phyloP scores from a whole-genome alignment of 2,329 filamentous ascomycete species.

The Boeremia exigua region DNA sequence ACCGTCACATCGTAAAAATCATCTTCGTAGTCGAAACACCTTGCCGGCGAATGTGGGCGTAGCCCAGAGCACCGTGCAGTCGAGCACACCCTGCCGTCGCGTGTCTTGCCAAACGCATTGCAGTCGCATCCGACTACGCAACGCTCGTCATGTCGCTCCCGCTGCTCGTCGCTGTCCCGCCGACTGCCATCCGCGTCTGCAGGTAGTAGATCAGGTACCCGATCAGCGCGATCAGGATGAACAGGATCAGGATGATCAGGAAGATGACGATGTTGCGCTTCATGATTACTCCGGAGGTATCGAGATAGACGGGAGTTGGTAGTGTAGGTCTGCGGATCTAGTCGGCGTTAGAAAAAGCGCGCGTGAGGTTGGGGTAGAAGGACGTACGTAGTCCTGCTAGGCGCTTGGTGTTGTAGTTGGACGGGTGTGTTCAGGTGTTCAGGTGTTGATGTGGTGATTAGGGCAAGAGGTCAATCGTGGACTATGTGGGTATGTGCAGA shows the following conservation, averaged over 20 bases:
- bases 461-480: too few species aligned
- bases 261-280: constrained; percentile 61
- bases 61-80: too few species aligned
- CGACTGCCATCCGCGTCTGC: constrained; percentile 52
- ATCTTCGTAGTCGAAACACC: background rate
- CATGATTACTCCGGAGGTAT: constrained; percentile 48
- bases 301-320: background rate
- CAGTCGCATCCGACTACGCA: background rate
- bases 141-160: constrained; percentile 41
- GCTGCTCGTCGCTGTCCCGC: constrained; percentile 33
- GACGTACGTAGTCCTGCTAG: too few species aligned
- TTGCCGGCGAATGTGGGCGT: too few species aligned
- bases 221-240: constrained; percentile 57
- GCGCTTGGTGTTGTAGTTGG: background rate
- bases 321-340: too few species aligned
- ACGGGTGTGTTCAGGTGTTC: background rate
- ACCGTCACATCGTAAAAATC: background rate
- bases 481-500: too few species aligned
- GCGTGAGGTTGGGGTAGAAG: too few species aligned
- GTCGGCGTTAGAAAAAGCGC: too few species aligned
- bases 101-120: background rate
- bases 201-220: constrained; percentile 59
- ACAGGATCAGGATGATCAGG: constrained; percentile 60
- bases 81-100: background rate
- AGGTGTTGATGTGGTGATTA: too few species aligned